Conservation (phyloP, 495 filamentous ascomycete species). For the Podospora pseudocomata region DNA sequence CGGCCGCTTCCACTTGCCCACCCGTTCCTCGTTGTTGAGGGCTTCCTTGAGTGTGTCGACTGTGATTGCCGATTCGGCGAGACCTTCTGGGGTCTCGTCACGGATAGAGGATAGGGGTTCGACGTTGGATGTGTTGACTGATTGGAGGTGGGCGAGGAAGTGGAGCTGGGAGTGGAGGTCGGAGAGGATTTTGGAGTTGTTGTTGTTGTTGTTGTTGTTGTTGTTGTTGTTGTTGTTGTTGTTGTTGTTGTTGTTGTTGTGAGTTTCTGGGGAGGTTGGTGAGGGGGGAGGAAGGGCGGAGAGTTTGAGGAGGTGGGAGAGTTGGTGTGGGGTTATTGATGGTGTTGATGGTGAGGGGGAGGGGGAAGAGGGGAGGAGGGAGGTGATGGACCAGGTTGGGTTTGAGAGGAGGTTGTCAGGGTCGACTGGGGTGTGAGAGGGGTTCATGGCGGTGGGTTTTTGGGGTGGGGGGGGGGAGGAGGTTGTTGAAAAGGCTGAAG, state of each 20-base stretch:
- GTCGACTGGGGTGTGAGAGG: constrained; percentile 2
- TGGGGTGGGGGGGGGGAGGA: constrained; percentile 16
- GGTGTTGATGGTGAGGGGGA: constrained; percentile 30
- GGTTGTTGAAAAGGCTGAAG: neutral
- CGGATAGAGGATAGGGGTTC: constrained; percentile 71
- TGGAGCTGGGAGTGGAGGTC: constrained; percentile 80
- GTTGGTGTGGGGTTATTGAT: constrained; percentile 42
- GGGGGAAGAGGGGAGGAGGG: constrained; percentile 56
- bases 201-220: no score
- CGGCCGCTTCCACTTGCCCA: constrained; percentile 45
- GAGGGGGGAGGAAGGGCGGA: constrained; percentile 72
- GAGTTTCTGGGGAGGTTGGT: constrained; percentile 36
- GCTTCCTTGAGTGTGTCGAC: constrained; percentile 36
- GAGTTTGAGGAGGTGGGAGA: constrained; percentile 84
- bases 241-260: no score
- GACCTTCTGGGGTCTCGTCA: constrained; percentile 63
- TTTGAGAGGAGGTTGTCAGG: constrained; percentile 53
- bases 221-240: constrained; percentile 15
- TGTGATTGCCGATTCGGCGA: constrained; percentile 42
- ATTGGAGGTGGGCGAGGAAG: constrained; percentile 80
- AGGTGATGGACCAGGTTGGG: constrained; percentile 82
- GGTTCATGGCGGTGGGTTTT: neutral
- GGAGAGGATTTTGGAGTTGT: constrained; percentile 54
- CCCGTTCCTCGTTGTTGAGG: constrained; percentile 40
- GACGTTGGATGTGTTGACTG: constrained; percentile 65